These are phyloP conservation scores for Cystobasidium pallidum DNA, from an alignment of 1,284 basidiomycete genomes.

Conservation along the genomic window DNA sequence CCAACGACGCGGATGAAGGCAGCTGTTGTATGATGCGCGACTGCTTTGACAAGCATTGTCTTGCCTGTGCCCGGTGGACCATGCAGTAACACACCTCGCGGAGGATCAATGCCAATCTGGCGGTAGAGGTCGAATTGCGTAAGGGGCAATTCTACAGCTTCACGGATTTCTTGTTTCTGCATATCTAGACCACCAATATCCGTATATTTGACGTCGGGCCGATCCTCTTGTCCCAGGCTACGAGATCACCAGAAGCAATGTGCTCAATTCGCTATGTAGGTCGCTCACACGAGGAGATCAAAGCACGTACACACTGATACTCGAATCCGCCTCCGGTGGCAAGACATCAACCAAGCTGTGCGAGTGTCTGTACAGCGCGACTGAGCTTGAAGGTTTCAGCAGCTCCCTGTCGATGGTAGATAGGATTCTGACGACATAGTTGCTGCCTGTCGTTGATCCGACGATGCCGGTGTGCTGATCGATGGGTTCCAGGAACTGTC, in stretches of 20 bases:
- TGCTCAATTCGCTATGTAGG: constrained; percentile 11
- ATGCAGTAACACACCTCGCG: constrained; percentile 87
- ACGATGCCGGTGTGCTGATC: constrained; percentile 98
- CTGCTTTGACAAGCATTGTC: constrained; percentile 99
- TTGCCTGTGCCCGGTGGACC: constrained; percentile 97
- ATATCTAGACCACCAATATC: constrained; percentile 92
- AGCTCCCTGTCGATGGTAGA: constrained; percentile 97
- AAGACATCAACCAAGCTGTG: constrained; percentile 98
- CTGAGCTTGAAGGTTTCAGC: constrained; percentile 93
- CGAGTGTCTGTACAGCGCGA: constrained; percentile 96
- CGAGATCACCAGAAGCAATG: neutral
- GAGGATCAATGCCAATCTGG: constrained; percentile 99
- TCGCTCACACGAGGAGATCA: neutral
- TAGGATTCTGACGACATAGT: constrained; percentile 97
- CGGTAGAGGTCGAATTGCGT: constrained; percentile 97
- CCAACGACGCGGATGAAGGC: constrained; percentile 98
- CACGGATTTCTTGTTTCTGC: constrained; percentile 99
- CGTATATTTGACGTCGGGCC: constrained; percentile 74
- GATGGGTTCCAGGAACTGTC: constrained; percentile 98
- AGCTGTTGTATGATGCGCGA: constrained; percentile 95
- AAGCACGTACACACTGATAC: constrained; percentile 73
- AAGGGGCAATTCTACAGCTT: constrained; percentile 97
- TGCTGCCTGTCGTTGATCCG: constrained; percentile 95
- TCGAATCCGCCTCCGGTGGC: constrained; percentile 97
- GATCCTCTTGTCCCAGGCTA: constrained; percentile 80